Base-by-base conservation (phyloP, 163 green algal species). In the Chlorella variabilis region DNA sequence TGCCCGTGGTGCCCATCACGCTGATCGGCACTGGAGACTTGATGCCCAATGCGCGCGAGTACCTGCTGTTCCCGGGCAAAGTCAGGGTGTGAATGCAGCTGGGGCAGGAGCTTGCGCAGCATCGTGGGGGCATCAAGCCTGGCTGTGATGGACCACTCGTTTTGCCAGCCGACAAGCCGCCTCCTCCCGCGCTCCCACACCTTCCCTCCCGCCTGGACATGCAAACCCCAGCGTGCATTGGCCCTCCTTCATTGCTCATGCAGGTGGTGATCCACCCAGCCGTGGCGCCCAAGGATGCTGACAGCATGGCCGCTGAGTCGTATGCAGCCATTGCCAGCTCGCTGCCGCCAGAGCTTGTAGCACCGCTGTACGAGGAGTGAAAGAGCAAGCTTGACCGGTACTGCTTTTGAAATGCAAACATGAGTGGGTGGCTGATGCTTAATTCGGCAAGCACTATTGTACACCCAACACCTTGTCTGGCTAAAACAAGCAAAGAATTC, bases 1-100 rank as follows among this genome's bases (percentile, higher is more conserved):
- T 94, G 21, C 91, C 92, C 17, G 91, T 99, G 13, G 91, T 99
- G 68, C 97, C 97, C 54, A 92, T 99, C 80, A 98, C 95, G 4
- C 84, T 99, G 18, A 54, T 97, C 0, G 95, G 95, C 13, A 96
- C 95, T 31, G 87, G 87, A 15, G 73, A 88, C 41, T 70, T 97
- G 3, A 97, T 98, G 94, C 93, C 94, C 38, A 91, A 88, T 42
- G 85, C 86, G 2, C 82, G 87, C 58, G 94, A 97, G 82, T 81
- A 78, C 15, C 51, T 90, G 77, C 78, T 98, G 82, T 95, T 91
- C 59, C 86, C 84, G 1, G 92, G 91, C 13, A 68, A 85, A 54
- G 80, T 89, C 27, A 71, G 56, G 62, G 61, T 82, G 39, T 27
- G 33, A 29, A 48, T 25, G 18, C 29, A 42, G 29, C 4, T n/a